Conservation (phyloP, 768 basidiomycete genomes). For the Pleurotus pulmonarius region DNA sequence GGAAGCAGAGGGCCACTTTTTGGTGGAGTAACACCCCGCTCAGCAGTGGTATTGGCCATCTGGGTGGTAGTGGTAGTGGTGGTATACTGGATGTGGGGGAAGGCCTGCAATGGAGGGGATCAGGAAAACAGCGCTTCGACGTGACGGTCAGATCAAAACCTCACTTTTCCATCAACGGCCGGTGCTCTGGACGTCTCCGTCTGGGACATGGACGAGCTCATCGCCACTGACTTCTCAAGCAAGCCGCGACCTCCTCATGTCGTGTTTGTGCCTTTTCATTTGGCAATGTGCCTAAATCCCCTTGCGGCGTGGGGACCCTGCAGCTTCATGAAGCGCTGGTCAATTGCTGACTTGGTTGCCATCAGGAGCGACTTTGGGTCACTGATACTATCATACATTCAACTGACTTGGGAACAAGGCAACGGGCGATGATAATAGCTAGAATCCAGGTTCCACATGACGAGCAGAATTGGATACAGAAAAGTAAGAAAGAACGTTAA, state of each 20-base stretch:
- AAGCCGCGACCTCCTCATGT: not conserved
- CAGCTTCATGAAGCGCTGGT: not conserved
- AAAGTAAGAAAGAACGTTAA: not conserved
- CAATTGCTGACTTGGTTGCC: not conserved
- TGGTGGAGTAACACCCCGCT: not conserved
- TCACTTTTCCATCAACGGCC: conserved; percentile 2
- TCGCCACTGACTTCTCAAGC: not conserved
- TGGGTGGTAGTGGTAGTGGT: not conserved
- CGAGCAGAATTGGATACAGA: not conserved
- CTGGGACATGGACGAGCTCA: not conserved
- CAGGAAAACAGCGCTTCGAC: conserved; percentile 6
- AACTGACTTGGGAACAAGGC: not conserved
- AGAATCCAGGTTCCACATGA: not conserved
- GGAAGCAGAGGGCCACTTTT: not conserved
- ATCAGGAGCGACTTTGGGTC: not conserved
- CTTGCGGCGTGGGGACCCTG: conserved; percentile 2
- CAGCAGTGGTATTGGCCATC: not conserved
- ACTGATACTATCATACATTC: not conserved
- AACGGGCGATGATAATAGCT: not conserved
- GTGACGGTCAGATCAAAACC: conserved; percentile 6
- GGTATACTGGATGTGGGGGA: conserved; percentile 2
- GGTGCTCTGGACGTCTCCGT: not conserved
- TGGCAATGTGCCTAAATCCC: conserved; percentile 2
- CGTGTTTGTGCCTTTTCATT: conserved; percentile 5
- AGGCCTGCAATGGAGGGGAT: not conserved